phyloP scores from a whole-genome alignment of 805 yeast genomes.

The Suhomyces tanzawaensis region DNA sequence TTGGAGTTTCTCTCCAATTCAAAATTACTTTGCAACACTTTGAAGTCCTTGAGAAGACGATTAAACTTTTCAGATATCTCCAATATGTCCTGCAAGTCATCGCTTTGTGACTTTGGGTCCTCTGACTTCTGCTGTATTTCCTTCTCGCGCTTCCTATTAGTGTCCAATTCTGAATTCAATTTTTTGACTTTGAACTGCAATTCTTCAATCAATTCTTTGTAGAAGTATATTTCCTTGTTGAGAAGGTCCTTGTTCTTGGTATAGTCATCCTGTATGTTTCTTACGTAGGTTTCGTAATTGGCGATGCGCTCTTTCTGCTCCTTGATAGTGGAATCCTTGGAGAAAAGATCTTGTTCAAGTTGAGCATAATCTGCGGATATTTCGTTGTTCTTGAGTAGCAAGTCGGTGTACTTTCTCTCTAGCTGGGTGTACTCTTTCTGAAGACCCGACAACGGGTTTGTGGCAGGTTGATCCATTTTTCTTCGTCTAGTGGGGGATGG shows the following conservation, averaged over 20 bases:
- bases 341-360: conserved; percentile 29
- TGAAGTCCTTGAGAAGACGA: conserved; percentile 32
- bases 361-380: conserved; percentile 26
- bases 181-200: conserved; percentile 25
- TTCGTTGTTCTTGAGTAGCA: conserved; percentile 25
- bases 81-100: conserved; percentile 11
- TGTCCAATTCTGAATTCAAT: conserved; percentile 18
- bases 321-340: conserved; percentile 21
- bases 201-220: conserved; percentile 33
- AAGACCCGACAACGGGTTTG: conserved; percentile 1
- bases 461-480: background rate
- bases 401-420: conserved; percentile 31
- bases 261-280: conserved; percentile 28
- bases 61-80: conserved; percentile 26
- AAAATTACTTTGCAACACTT: conserved; percentile 46
- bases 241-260: conserved; percentile 25
- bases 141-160: conserved; percentile 6
- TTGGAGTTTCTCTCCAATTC: conserved; percentile 55
- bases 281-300: conserved; percentile 28
- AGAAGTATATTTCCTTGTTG: conserved; percentile 28
- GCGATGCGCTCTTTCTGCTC: conserved; percentile 26
- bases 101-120: conserved; percentile 1
- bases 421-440: conserved; percentile 13
- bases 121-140: conserved; percentile 2
- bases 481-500: conserved; percentile 5